These are phyloP conservation scores for Scheffersomyces lignicola DNA, from an alignment of 1,139 yeast species.

Conservation along the genomic window DNA sequence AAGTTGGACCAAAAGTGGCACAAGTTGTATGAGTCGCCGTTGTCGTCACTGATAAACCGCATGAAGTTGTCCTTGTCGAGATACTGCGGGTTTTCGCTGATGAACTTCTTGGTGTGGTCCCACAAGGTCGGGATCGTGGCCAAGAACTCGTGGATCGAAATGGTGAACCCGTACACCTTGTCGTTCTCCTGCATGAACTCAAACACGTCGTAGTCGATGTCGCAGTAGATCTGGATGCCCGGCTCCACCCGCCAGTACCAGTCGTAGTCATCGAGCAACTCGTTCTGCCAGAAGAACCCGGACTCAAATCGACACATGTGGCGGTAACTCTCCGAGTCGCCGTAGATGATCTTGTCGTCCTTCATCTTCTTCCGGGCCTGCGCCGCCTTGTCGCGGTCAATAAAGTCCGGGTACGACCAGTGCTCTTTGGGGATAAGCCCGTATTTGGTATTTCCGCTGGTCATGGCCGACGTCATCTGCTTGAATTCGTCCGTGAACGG, in stretches of 20 bases:
- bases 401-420: constrained; percentile 75
- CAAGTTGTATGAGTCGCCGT: constrained; percentile 62
- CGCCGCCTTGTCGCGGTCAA: constrained; percentile 59
- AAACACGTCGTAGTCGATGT: constrained; percentile 65
- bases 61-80: constrained; percentile 48
- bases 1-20: constrained; percentile 96
- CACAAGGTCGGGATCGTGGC: constrained; percentile 62
- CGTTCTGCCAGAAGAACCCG: constrained; percentile 63
- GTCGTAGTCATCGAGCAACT: constrained; percentile 53
- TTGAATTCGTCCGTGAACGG: constrained; percentile 59
- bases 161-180: constrained; percentile 65
- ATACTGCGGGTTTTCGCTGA: constrained; percentile 43
- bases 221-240: constrained; percentile 60
- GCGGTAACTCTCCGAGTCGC: constrained; percentile 62
- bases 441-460: constrained; percentile 62
- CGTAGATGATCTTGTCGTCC: constrained; percentile 55
- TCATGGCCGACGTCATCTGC: constrained; percentile 43
- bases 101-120: constrained; percentile 52
- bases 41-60: constrained; percentile 57
- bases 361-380: constrained; percentile 48
- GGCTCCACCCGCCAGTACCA: constrained; percentile 80
- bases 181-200: constrained; percentile 58
- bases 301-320: constrained; percentile 78
- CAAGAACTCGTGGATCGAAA: constrained; percentile 61
- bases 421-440: constrained; percentile 63